These are phyloP conservation scores for Cicer yamashitae DNA, from an alignment of 306 rosid genomes.

Conservation along the genomic window DNA sequence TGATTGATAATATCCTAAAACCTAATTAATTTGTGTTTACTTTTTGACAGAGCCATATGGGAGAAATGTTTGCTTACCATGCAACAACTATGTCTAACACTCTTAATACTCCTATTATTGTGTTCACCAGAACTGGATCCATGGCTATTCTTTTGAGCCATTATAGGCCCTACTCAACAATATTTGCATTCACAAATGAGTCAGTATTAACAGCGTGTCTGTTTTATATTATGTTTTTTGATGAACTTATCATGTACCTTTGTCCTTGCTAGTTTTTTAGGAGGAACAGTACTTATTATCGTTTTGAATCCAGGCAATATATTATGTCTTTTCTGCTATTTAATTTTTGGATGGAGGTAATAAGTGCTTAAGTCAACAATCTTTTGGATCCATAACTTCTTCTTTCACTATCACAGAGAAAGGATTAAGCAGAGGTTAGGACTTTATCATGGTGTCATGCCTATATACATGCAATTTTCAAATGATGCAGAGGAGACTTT, in stretches of 20 bases:
- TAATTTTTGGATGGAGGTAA: neutral
- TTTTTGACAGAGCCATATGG: slow-evolving; percentile 82
- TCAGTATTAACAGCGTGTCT: slow-evolving; percentile 52
- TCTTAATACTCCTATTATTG: slow-evolving; percentile 75
- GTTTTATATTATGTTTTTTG: neutral
- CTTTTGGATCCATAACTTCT: slow-evolving; percentile 24
- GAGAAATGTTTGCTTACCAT: slow-evolving; percentile 92
- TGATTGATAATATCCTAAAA: slow-evolving; percentile 12
- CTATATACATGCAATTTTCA: slow-evolving; percentile 84
- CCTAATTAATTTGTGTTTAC: slow-evolving; percentile 37
- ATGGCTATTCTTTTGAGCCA: slow-evolving; percentile 93
- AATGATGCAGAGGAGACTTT: slow-evolving; percentile 89
- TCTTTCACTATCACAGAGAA: slow-evolving; percentile 54
- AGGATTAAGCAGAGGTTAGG: slow-evolving; percentile 85
- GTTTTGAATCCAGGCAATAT: slow-evolving; percentile 18
- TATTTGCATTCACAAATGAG: slow-evolving; percentile 98
- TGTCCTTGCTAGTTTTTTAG: slow-evolving; percentile 20
- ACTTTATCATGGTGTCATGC: slow-evolving; percentile 81
- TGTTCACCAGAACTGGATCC: slow-evolving; percentile 96
- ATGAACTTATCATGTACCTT: slow-evolving; percentile 26
- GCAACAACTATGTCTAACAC: slow-evolving; percentile 91
- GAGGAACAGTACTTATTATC: slow-evolving; percentile 20
- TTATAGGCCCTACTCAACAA: slow-evolving; percentile 83
- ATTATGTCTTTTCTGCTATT: no score
- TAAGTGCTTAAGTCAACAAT: neutral